Conservation (phyloP, 805 yeast genomes). For the Candida sonorensis region DNA sequence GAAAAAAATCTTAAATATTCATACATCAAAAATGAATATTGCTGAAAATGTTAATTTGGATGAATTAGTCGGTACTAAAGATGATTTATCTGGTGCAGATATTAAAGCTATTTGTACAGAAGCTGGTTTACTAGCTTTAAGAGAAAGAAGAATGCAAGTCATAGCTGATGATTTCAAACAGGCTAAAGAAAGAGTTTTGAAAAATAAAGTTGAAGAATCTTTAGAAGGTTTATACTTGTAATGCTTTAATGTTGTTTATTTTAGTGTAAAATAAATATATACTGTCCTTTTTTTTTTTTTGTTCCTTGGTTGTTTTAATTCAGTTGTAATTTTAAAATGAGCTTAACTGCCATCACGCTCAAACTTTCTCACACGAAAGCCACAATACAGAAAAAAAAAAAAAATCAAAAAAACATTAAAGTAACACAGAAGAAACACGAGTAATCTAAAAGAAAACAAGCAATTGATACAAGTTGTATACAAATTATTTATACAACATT, state of each 20-base stretch:
- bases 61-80: conserved; percentile 82
- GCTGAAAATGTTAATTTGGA: conserved; percentile 84
- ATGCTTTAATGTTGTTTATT: neutral
- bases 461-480: too few relatives aligned
- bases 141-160: conserved; percentile 97
- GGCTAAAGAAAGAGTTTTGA: conserved; percentile 92
- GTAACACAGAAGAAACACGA: too few relatives aligned
- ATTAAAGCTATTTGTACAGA: conserved; percentile 97
- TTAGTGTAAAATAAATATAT: neutral
- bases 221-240: conserved; percentile 82
- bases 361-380: too few relatives aligned
- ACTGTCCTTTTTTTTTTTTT: neutral
- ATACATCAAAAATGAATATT: conserved; percentile 88
- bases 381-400: too few relatives aligned
- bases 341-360: too few relatives aligned
- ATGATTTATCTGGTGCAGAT: conserved; percentile 95
- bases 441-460: too few relatives aligned
- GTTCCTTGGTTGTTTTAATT: neutral
- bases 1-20: conserved; percentile 87
- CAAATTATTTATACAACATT: too few relatives aligned
- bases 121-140: conserved; percentile 89
- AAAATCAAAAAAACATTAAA: too few relatives aligned
- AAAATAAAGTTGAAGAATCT: conserved; percentile 94
- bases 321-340: too few relatives aligned
- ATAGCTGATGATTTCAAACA: conserved; percentile 88